Base-by-base conservation (phyloP, 2,329 filamentous ascomycete genomes). In the Ophiostoma piceae region DNA sequence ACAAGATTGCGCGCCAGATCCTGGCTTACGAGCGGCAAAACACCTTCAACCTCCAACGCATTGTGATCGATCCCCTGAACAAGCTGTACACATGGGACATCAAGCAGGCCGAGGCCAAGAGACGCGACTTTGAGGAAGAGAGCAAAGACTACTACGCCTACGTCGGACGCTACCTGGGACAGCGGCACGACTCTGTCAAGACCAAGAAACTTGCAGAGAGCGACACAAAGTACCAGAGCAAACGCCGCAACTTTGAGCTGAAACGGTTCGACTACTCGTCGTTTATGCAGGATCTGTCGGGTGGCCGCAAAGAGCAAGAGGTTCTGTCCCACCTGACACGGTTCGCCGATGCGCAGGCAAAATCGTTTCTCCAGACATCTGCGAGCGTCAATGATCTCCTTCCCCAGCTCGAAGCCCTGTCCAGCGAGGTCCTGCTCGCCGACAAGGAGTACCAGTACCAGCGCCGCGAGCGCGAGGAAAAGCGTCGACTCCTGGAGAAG, bases 251-350 rank as follows among this genome's bases (percentile, higher is more conserved):
- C 74, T 99, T 99, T 76, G 95, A 99, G 81, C 85, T 99, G 70
- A 97, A 96, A 81, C 90, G 96, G 11, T 99, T 99, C 76, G 96
- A 99, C 79, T 99, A 99, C 78, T 98, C 94, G 2, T 97, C 92
- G 16, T 99, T 98, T 77, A 96, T 99, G 92, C 94, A 98, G 76
- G 95, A 99, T 81, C 84, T 99, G n/a, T 95, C 98, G 73, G 95
- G 95, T 39, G 95, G 95, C n/a, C 90, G 95, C 73, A 99, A 98
- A 78, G 95, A 99, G 76, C 95, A 98, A 77, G 95, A 99, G 78
- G 92, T 99, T 4, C 80, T 99, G 39, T 98, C 94, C 0, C 92
- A 97, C 77, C 84, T 99, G 41, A 99, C 95, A 1, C 94, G 90
- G 77, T 99, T 94, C 78, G 96, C 96, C 11, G 93, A 96, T 77